Evolutionary conservation across 441 rosid species (phyloP), one percentile per base, ranked within the genome.

Genomic region (Geranium incanum): DNA sequence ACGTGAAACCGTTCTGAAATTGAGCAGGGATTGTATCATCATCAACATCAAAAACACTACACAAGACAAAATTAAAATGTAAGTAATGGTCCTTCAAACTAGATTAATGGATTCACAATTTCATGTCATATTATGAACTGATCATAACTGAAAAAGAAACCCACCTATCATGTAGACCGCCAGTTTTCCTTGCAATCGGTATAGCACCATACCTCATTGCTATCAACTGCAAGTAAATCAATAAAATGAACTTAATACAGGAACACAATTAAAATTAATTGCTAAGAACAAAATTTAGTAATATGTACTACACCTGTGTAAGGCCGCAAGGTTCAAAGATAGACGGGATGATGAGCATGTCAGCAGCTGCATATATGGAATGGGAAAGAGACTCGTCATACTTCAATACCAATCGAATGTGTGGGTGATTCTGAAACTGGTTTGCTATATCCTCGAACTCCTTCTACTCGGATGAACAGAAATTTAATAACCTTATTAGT

Each of bases 251-350:
- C 13, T 60, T 28, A 0, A 28, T 28, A 28, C 33, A 28, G 9
- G 36, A n/a, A n/a, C 21, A 12, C 15, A 9, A 64, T 37, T 69
- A 38, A 69, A 69, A 52, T 4, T 1, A 64, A 66, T 52, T 16
- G 72, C 36, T 52, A 50, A 50, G 48, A 57, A 55, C 59, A 72
- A 69, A 3, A 70, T 38, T 37, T 36, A 38, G 67, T 6, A 1
- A 19, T 36, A 37, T 33, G 52, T n/a, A 59, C 37, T 67, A 16
- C 83, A 92, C 99, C 97, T 94, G 99, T 70, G 99, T 94, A 65
- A 94, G 97, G 69, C 99, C 99, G 82, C 99, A 92, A 78, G 99
- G 99, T 84, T 94, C 99, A 70, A 94, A 92, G 74, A 92, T 83
- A 3, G 97, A 94, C 73, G 99, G 99, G 80, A 94, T 89, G 78